Base-by-base conservation (phyloP, 2,329 filamentous ascomycete genomes). In the Hawksworthiomyces lignivorus region DNA sequence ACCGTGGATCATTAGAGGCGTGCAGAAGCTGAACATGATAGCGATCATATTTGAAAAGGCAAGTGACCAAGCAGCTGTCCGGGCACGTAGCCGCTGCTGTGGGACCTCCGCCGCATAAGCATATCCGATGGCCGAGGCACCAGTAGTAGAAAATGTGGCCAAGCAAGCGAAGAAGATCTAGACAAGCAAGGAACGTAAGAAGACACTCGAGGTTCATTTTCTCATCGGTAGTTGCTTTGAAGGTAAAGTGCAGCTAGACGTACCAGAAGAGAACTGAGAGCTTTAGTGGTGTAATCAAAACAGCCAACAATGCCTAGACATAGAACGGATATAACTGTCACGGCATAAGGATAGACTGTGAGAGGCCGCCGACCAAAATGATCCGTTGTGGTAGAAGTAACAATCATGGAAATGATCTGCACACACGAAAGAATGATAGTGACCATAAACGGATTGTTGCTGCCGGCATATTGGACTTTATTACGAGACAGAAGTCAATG, bases 21-120 rank as follows among this genome's bases (percentile, higher is more conserved):
- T 68, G 41, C 58, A 63, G 51, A 68, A 68, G 39, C 59, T 67
- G 40, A 68, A 67, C 59, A 68, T 63, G 45, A 65, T 64, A 10
- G 56, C 61, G 10, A 68, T 50, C 21, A 59, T 36, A 36, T 67
- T 67, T 1, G 63, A 65, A 4, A 52, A 51, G 0, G 64, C 64
- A 1, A 68, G 39, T 1, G 55, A 10, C 57, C 58, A 65, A 2
- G 53, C 62, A 1, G 62, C 60, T 5, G 64, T 67, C 19, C 54
- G 54, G 4, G 64, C 62, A 27, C 63, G 60, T 4, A 67, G 55
- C 3, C 62, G 59, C 48, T 67, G 64, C 19, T 59, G 53, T 0
- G 64, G 62, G 14, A 65, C 55, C 42, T 67, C 64, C 7, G 63
- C 59, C 0, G 62, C 61, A 33, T 66, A 67, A 2, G 64, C 62